Evolutionary conservation across 2,329 filamentous ascomycete genomes (phyloP), one percentile per base, ranked within the genome.

Genomic region (Exophiala sp.): DNA sequence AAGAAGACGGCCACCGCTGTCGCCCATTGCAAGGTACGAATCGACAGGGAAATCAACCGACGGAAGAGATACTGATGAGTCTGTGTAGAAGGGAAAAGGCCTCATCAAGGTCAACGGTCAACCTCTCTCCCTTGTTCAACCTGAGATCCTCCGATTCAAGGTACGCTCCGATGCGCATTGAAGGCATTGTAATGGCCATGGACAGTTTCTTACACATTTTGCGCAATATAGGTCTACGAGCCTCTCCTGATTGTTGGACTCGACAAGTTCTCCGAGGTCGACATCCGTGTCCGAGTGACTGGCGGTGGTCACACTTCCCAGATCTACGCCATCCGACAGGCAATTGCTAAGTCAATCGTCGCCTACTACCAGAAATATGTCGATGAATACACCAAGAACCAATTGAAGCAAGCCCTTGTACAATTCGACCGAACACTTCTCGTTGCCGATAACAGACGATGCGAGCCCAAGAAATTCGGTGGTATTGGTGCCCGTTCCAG

Each of bases 281-380:
- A 99, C 78, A 96, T 99, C 82, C 89, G 94, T 68, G 90, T 97
- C 75, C 89, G 91, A 72, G 94, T 97, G 71, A 83, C 85, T 71
- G 94, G 94, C 76, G 94, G 94, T 89, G 94, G 92, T 81, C 92
- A 97, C 84, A 91, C 88, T 65, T 95, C 89, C 59, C 91, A 96
- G 79, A 84, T 96, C 79, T 96, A 97, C 80, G 94, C 94, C 75
- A 90, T 97, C 83, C 91, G 94, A 71, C 94, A 99, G 83, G 92
- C 94, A 71, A 97, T 99, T 74, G 86, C 91, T 82, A 99, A 97
- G 86, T 88, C 87, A 71, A 89, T 95, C 75, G 87, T 95, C 72
- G 88, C 91, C 78, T 96, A 96, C 88, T 97, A 96, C 88, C 92
- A 96, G 83, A 96, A 99, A 85, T 99, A 87, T 82, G 90, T 97